Conservation (phyloP, 805 yeast species). For the Hagleromyces aurorensis region DNA sequence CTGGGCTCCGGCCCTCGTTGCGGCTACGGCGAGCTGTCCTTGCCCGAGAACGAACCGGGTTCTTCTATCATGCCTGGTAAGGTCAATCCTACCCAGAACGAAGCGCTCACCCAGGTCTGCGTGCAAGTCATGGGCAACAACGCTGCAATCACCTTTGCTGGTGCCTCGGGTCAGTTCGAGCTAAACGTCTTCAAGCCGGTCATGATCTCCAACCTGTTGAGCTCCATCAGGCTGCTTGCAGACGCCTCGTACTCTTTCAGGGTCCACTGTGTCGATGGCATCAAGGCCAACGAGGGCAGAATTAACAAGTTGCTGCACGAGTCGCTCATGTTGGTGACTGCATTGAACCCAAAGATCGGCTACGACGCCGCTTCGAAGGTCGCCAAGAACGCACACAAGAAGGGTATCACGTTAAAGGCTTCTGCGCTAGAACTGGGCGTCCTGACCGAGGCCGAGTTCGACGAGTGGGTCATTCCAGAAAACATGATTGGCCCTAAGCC, state of each 20-base stretch:
- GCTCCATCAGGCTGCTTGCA: conserved; percentile 79
- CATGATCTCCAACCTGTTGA: conserved; percentile 81
- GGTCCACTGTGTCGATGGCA: conserved; percentile 91
- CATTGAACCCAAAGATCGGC: conserved; percentile 97
- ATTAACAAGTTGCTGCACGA: conserved; percentile 84
- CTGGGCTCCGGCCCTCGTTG: conserved; percentile 99
- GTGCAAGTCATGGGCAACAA: conserved; percentile 97
- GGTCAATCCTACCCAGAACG: conserved; percentile 98
- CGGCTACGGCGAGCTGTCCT: conserved; percentile 91
- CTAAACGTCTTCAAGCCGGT: conserved; percentile 97
- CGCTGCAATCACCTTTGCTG: conserved; percentile 90
- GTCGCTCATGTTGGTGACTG: conserved; percentile 96
- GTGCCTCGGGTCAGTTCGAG: conserved; percentile 98
- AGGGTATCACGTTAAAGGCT: conserved; percentile 92
- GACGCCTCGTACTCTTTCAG: conserved; percentile 90
- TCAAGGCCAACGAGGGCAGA: conserved; percentile 78
- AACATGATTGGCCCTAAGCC: conserved; percentile 90
- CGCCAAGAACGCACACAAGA: conserved; percentile 97
- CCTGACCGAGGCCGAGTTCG: conserved; percentile 77
- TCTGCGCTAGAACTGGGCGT: conserved; percentile 89
- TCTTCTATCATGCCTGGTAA: conserved; percentile 99
- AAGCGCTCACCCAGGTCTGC: conserved; percentile 97
- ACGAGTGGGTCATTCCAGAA: conserved; percentile 96
- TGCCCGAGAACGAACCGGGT: conserved; percentile 99
- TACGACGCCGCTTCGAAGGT: conserved; percentile 96